A percentile compares a stretch with the other conserved stretches of the same genome.
Evolutionary conservation across 2,329 filamentous ascomycete species (phyloP).

Genomic region (Epichloe typhina): DNA sequence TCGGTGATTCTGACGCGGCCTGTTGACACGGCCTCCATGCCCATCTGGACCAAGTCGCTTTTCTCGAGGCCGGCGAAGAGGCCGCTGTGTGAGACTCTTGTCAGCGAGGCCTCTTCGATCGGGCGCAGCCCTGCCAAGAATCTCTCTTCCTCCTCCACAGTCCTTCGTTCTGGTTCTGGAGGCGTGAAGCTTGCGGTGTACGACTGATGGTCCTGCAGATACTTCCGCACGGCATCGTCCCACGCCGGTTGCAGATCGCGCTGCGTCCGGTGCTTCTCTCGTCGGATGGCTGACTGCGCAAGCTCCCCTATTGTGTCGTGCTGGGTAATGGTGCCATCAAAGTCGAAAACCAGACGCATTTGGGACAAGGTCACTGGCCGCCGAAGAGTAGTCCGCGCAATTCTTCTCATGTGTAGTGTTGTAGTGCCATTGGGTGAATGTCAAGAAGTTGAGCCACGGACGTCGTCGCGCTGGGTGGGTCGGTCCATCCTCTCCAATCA

Average conservation of each 20-base stretch:
- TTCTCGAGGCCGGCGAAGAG: constrained; percentile 30
- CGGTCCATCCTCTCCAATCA: neutral
- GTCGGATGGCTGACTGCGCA: constrained; percentile 28
- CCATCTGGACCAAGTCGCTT: constrained; percentile 23
- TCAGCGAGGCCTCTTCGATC: constrained; percentile 34
- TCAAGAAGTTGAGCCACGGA: too few relatives aligned
- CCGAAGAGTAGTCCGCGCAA: too few relatives aligned
- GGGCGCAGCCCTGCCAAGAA: constrained; percentile 30
- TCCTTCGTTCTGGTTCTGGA: constrained; percentile 18
- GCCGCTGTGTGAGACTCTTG: constrained; percentile 27
- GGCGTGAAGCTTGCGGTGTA: constrained; percentile 24
- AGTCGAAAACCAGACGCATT: constrained; percentile 41
- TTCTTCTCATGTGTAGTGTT: neutral
- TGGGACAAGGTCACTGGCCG: neutral
- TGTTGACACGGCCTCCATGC: constrained; percentile 19
- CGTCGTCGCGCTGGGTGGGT: too few relatives aligned
- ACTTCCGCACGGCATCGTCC: constrained; percentile 31
- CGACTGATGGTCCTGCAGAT: constrained; percentile 27
- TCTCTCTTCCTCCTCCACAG: constrained; percentile 24
- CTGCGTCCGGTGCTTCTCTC: constrained; percentile 15
- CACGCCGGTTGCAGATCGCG: constrained; percentile 26
- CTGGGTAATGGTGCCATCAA: constrained; percentile 45
- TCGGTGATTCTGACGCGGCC: constrained; percentile 23
- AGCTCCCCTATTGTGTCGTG: constrained; percentile 39
- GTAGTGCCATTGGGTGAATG: too few relatives aligned